Percentiles rank a stretch among this genome's conserved stretches.
phyloP scores from a whole-genome alignment of 2,329 filamentous ascomycete species.

The Hirsutella minnesotensis region DNA sequence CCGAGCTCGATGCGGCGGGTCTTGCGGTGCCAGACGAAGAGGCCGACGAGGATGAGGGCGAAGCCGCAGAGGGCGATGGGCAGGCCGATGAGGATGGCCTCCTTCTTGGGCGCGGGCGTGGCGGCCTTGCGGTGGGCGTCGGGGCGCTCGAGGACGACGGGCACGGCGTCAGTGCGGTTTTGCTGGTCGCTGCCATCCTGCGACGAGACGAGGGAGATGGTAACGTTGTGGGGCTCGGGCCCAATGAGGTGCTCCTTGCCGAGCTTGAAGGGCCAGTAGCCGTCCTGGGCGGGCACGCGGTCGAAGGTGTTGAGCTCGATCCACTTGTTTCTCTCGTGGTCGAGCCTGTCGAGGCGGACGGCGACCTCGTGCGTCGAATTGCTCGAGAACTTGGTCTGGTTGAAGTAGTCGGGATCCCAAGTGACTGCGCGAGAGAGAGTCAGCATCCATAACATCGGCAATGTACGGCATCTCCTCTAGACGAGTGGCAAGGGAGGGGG shows the following conservation, averaged over 20 bases:
- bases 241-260: slow-evolving; percentile 23
- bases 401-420: slow-evolving; percentile 43
- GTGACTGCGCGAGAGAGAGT: slow-evolving; percentile 29
- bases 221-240: slow-evolving; percentile 32
- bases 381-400: slow-evolving; percentile 18
- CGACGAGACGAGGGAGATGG: slow-evolving; percentile 30
- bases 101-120: slow-evolving; percentile 19
- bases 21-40: slow-evolving; percentile 44
- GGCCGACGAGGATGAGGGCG: slow-evolving; percentile 35
- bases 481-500: neutral
- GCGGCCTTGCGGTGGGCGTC: slow-evolving; percentile 25
- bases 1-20: slow-evolving; percentile 37
- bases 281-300: slow-evolving; percentile 26
- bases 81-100: slow-evolving; percentile 39
- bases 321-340: slow-evolving; percentile 23
- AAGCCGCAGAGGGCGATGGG: slow-evolving; percentile 37
- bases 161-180: slow-evolving; percentile 28
- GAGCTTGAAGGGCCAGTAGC: slow-evolving; percentile 36
- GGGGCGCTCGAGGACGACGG: slow-evolving; percentile 21
- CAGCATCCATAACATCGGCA: neutral
- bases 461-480: too few relatives aligned
- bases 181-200: slow-evolving; percentile 20
- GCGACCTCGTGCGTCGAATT: slow-evolving; percentile 19
- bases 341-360: slow-evolving; percentile 28
- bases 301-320: slow-evolving; percentile 23